Base-by-base conservation (phyloP, 139 green algal species). In the Yamagishiella unicocca region DNA sequence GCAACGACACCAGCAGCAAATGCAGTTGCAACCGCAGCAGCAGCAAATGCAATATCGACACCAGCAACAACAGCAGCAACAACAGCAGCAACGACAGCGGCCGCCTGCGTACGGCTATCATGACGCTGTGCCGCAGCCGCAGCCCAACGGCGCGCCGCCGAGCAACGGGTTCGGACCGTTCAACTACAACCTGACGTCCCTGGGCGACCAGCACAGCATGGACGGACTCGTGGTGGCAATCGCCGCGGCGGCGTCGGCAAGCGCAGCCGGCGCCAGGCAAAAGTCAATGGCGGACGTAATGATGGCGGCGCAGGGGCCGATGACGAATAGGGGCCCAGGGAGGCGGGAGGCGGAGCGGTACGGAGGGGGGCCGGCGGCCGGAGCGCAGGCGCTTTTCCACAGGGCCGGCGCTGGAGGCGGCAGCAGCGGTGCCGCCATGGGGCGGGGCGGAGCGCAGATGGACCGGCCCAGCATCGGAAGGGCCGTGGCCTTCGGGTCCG, bases 141-240 rank as follows among this genome's bases (percentile, higher is more conserved):
- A 2, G 31, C 31, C 66, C 66, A 74, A 74, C 37, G 31, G 66
- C 33, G 66, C 31, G 17, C 66, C 45, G 45, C 66, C 45, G 19
- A 35, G 62, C 10, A 33, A 33, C 62, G 62, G 29, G 2, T 33
- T 12, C 3, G 35, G 35, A 40, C 64, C 64, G 6, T 37, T 12
- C 24, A 29, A 37, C 64, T 29, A 33, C n/a, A 29, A 58, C 38
- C 2, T 8, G n/a, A n/a, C n/a, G n/a, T n/a, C n/a, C n/a, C n/a
- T n/a, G n/a, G n/a, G n/a, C n/a, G n/a, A n/a, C n/a, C n/a, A n/a
- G n/a, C n/a, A 25, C 64, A 72, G 64, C 64, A 72, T 72, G 64
- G 64, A 72, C 33, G 64, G 27, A 72, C 33, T 45, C 66, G 66
- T 74, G n/a, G 66, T 35, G 14, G 66, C 66, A 21, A 74, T 74